Conservation (phyloP, 2,329 filamentous ascomycete species). For the Trichoderma sp. region DNA sequence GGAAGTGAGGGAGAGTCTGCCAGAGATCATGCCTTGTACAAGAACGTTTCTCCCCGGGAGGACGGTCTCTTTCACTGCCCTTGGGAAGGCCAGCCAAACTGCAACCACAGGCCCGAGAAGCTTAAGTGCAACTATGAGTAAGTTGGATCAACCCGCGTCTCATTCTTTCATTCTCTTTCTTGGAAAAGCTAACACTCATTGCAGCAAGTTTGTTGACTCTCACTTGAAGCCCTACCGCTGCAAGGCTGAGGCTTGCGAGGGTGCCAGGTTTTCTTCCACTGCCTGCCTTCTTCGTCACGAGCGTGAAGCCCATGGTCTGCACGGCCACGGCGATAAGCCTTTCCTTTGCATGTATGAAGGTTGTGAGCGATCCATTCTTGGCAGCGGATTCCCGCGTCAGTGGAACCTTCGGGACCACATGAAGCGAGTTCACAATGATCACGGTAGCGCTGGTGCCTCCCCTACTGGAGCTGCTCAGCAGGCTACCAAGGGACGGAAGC, state of each 20-base stretch:
- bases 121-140: slow-evolving; percentile 99
- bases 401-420: slow-evolving; percentile 98
- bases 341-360: slow-evolving; percentile 85
- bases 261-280: slow-evolving; percentile 89
- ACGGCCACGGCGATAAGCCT: slow-evolving; percentile 90
- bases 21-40: slow-evolving; percentile 69
- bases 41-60: slow-evolving; percentile 57
- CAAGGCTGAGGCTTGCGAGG: slow-evolving; percentile 80
- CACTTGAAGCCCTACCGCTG: slow-evolving; percentile 96
- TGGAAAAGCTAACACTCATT: neutral
- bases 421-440: slow-evolving; percentile 82
- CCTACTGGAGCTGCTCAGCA: slow-evolving; percentile 35
- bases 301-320: slow-evolving; percentile 92
- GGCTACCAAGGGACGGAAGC: slow-evolving; percentile 54
- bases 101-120: slow-evolving; percentile 89
- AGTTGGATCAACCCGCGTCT: slow-evolving; percentile 36
- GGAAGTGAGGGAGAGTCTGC: slow-evolving; percentile 57
- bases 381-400: slow-evolving; percentile 88
- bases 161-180: neutral
- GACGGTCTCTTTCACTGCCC: slow-evolving; percentile 95
- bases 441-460: slow-evolving; percentile 44
- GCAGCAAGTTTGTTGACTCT: slow-evolving; percentile 94
- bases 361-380: slow-evolving; percentile 77
- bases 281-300: slow-evolving; percentile 93
- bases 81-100: slow-evolving; percentile 67